A percentile compares a stretch with the other conserved stretches of the same genome.
Evolutionary conservation across 805 yeast genomes (phyloP).

Genomic region (Saturnispora dispora): DNA sequence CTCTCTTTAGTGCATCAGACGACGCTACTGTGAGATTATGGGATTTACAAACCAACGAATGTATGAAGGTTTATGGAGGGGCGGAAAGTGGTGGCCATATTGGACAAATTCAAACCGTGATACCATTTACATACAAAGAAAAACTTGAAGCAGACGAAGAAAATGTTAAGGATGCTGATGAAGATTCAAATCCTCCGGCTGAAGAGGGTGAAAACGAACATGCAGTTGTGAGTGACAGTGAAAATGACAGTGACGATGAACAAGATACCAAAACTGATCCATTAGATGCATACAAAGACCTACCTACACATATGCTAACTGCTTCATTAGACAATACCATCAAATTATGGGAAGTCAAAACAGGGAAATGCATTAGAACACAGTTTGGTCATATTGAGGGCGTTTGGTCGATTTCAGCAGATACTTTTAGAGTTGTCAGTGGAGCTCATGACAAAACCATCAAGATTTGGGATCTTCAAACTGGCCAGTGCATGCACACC

Average conservation of each 20-base stretch:
- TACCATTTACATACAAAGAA: constrained; percentile 73
- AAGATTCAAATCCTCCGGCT: constrained; percentile 28
- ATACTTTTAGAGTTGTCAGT: constrained; percentile 85
- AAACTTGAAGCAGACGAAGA: constrained; percentile 30
- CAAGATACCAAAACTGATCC: constrained; percentile 17
- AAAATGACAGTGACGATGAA: constrained; percentile 9
- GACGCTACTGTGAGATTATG: constrained; percentile 92
- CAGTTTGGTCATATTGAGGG: constrained; percentile 98
- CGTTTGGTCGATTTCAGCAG: constrained; percentile 95
- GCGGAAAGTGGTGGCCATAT: constrained; percentile 72
- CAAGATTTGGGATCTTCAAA: constrained; percentile 93
- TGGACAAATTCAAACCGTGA: constrained; percentile 88
- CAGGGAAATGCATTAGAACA: constrained; percentile 85
- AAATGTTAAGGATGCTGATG: constrained; percentile 15
- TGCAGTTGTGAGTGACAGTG: constrained; percentile 11
- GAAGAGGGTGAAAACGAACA: constrained; percentile 26
- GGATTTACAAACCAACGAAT: constrained; percentile 76
- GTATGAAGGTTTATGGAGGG: constrained; percentile 74
- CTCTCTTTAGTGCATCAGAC: constrained; percentile 81
- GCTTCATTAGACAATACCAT: constrained; percentile 90
- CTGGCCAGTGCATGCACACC: constrained; percentile 90
- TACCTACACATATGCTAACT: constrained; percentile 78
- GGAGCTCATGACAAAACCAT: constrained; percentile 90
- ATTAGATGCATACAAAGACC: constrained; percentile 26
- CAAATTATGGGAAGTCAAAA: constrained; percentile 80